Conservation (phyloP, 192 early-diverging fungal genomes). For the Rhizophagus prolifer region DNA sequence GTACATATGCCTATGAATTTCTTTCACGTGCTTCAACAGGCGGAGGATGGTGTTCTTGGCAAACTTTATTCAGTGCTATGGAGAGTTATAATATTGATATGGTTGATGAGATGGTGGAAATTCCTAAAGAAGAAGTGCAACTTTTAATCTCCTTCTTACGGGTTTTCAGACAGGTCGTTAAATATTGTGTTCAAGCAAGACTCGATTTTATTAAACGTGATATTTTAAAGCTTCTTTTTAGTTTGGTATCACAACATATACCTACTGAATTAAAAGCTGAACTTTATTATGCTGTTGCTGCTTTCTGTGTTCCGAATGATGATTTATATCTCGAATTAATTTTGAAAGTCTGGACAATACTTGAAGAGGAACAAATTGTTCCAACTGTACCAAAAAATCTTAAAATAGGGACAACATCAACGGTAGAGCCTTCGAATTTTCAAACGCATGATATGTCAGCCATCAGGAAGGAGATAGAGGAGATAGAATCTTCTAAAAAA, state of each 20-base stretch:
- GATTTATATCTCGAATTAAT: constrained; percentile 54
- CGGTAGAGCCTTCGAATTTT: constrained; percentile 25
- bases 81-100: constrained; percentile 62
- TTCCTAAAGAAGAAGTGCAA: constrained; percentile 71
- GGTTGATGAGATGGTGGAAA: constrained; percentile 53
- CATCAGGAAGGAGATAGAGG: constrained; percentile 77
- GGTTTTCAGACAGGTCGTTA: constrained; percentile 74
- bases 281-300: constrained; percentile 74
- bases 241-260: constrained; percentile 76
- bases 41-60: constrained; percentile 73
- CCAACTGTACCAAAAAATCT: constrained; percentile 31
- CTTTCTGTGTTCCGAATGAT: constrained; percentile 69
- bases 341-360: constrained; percentile 70
- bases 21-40: constrained; percentile 38
- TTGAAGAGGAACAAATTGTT: constrained; percentile 63
- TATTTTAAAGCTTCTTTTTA: constrained; percentile 72
- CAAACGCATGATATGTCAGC: constrained; percentile 37
- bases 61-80: constrained; percentile 71
- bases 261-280: constrained; percentile 79
- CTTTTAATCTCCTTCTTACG: constrained; percentile 75
- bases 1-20: constrained; percentile 41
- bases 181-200: constrained; percentile 72
- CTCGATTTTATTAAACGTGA: constrained; percentile 65
- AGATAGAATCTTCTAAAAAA: constrained; percentile 72
- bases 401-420: background rate